Evolutionary conservation across 805 yeast genomes (phyloP), one percentile per base, ranked within the genome.

Genomic region (Zygotorulaspora chibaensis): DNA sequence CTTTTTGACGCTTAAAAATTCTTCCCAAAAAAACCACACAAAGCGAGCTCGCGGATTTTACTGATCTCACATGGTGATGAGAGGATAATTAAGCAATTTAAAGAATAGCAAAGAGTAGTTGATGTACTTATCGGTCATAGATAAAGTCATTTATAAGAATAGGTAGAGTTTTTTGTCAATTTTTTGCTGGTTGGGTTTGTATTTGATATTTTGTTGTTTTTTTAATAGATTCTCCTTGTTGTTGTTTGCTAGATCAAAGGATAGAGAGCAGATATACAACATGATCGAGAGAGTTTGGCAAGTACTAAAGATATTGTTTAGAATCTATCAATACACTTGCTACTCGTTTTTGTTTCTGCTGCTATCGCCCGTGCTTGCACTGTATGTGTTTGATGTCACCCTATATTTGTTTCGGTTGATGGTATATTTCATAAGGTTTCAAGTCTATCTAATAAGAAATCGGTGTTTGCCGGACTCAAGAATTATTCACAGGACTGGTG

Each of bases 401-500:
- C 30, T 46, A 30, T 46, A 46, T 26, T 23, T 46, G 33, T 41
- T 42, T 27, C 45, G 49, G 35, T 13, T 46, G 36, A 38, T 41
- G 13, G 38, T 35, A 8, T 46, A 35, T 33, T 41, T 37, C 15
- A 31, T 40, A 35, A 27, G 41, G 9, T 45, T 39, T 36, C 48
- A 45, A 37, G 48, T 41, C 7, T 45, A 45, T 28, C 48, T 39
- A 28, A 40, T 45, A 28, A 36, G 25, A 38, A 45, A 45, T 38
- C 41, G 41, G 9, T 33, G 36, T 17, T n/a, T 33, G 11, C 36
- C 36, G 9, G 36, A 33, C 20, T n/a, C 36, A 3, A 33, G 36
- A 10, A 33, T 33, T 33, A 33, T 33, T 33, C 36, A 33, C 9
- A 33, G 36, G 9, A 16, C 36, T 13, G 36, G 36, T 10, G 36